phyloP scores from a whole-genome alignment of 345 rosid genomes.

The Garcia nutans region DNA sequence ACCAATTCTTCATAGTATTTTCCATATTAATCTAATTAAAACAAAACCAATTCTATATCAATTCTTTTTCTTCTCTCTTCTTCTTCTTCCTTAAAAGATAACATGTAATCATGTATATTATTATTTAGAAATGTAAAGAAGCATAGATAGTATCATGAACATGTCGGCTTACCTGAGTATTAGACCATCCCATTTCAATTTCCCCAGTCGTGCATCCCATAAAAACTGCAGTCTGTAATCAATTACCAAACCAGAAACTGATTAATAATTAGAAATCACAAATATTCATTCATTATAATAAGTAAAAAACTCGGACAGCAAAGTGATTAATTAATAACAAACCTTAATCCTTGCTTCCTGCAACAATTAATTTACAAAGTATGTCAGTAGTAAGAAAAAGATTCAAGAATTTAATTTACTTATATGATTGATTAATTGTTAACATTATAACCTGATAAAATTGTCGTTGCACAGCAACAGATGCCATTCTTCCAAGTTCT shows the following conservation, averaged over 20 bases:
- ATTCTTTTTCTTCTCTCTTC: neutral
- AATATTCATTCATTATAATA: neutral
- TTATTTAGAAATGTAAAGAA: neutral
- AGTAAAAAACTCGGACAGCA: too few relatives aligned
- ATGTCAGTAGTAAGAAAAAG: too few relatives aligned
- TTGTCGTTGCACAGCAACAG: slow-evolving; percentile 42
- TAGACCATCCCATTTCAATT: slow-evolving; percentile 76
- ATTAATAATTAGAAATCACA: neutral
- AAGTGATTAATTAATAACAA: slow-evolving; percentile 6
- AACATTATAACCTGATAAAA: slow-evolving; percentile 59
- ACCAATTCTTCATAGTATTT: slow-evolving; percentile 49
- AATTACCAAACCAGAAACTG: neutral
- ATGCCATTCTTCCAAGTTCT: slow-evolving; percentile 46
- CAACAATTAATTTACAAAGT: slow-evolving; percentile 10
- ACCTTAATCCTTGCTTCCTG: slow-evolving; percentile 94
- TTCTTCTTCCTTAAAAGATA: too few relatives aligned
- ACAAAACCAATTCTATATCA: neutral
- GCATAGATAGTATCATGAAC: neutral
- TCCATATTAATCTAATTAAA: slow-evolving; percentile 52
- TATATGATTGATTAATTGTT: too few relatives aligned
- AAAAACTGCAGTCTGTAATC: slow-evolving; percentile 62
- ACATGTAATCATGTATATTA: too few relatives aligned
- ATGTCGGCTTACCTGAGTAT: slow-evolving; percentile 36
- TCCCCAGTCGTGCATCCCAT: slow-evolving; percentile 85
- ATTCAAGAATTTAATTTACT: too few relatives aligned